Evolutionary conservation across 2,329 filamentous ascomycete species (phyloP).

Genomic region (Sclerotinia glacialis): DNA sequence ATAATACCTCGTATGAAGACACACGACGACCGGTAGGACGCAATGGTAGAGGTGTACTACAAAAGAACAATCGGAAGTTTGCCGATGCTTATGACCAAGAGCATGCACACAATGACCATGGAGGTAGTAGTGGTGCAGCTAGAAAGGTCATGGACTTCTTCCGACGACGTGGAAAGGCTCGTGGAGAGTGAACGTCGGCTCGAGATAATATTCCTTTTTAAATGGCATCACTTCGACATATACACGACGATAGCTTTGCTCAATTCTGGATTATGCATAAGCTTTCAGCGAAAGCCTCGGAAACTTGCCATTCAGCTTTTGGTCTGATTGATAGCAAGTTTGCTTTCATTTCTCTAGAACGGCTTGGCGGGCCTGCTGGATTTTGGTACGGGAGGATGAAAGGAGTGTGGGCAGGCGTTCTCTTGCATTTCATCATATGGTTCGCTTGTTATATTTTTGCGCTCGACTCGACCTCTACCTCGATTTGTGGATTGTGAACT

Average conservation of each 20-base stretch:
- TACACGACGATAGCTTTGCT: slow-evolving; percentile 17
- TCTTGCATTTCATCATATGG: slow-evolving; percentile 17
- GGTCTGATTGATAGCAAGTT: slow-evolving; percentile 19
- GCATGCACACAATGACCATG: slow-evolving; percentile 60
- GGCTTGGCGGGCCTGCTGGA: slow-evolving; percentile 21
- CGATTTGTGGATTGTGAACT: slow-evolving; percentile 5
- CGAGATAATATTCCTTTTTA: neutral
- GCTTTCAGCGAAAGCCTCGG: slow-evolving; percentile 19
- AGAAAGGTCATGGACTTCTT: slow-evolving; percentile 99
- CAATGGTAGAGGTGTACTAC: slow-evolving; percentile 54
- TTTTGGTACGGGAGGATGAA: slow-evolving; percentile 14
- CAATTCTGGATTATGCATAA: slow-evolving; percentile 19
- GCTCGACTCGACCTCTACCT: slow-evolving; percentile 5
- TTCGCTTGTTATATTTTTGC: slow-evolving; percentile 13
- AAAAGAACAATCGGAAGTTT: slow-evolving; percentile 84
- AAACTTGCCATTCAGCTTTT: slow-evolving; percentile 20
- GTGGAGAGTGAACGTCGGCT: slow-evolving; percentile 25
- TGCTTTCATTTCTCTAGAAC: slow-evolving; percentile 17
- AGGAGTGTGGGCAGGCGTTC: slow-evolving; percentile 14
- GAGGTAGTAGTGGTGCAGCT: slow-evolving; percentile 81
- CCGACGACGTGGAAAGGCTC: slow-evolving; percentile 75
- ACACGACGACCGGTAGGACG: slow-evolving; percentile 32
- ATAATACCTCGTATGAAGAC: slow-evolving; percentile 30
- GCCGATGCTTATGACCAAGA: slow-evolving; percentile 83
- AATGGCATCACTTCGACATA: slow-evolving; percentile 15